Evolutionary conservation across 1,139 yeast genomes (phyloP), one percentile per base, ranked within the genome.

Genomic region (Pichia cactophila): DNA sequence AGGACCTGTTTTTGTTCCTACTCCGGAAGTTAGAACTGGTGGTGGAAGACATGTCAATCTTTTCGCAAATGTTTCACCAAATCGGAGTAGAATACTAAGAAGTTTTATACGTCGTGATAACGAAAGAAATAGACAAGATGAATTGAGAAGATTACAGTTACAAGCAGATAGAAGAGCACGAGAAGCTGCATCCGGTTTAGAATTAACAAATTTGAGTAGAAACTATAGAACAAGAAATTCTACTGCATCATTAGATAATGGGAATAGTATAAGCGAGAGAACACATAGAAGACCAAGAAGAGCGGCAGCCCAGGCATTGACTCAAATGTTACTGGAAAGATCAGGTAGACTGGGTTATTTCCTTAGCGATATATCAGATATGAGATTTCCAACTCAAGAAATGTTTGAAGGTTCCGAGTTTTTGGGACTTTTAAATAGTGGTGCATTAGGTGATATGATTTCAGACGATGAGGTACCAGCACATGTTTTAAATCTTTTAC

Each of bases 401-500:
- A 14, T 35, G 11, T 17, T 35, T 16, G 38, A 35, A 35, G 38
- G 38, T 16, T 35, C 20, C 11, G 38, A 35, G 5, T 35, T 35
- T 48, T 43, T 26, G 10, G 44, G 41, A 16, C 41, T 45, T 12
- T 33, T 31, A 8, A 31, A 41, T 41, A 20, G 36, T 29, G 26
- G 36, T 14, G 35, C 26, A 29, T 41, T 41, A 14, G 12, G 35
- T 16, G 38, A 17, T 8, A 16, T 35, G 23, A 17, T 26, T 16
- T 40, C 29, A 39, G 47, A 62, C 12, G 68, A 64, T 31, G 64
- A 58, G 17, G 58, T 69, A 9, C 71, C 75, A 7, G 50, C 50
- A 12, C 50, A 68, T 58, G 45, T 63, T 48, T 54, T 75, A 72
- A 56, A 64, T 56, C 53, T 71, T 60, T 55, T 61, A 43, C 33